A percentile compares a stretch with the other conserved stretches of the same genome.
Conservation (phyloP, 371 early-diverging fungal genomes). For the Zopfochytrium polystomum region DNA sequence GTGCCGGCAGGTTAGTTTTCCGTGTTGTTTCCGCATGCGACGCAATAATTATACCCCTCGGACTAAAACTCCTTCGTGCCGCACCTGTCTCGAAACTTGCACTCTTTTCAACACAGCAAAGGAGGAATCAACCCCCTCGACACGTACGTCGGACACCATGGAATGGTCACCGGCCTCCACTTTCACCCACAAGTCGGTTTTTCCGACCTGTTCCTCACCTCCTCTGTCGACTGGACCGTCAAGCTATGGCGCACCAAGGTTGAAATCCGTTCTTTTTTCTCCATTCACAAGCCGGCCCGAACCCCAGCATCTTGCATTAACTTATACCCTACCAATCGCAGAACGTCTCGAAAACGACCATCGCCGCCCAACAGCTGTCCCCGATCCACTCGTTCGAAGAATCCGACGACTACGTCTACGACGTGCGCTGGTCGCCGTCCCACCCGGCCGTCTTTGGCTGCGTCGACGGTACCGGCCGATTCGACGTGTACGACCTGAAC, state of each 20-base stretch:
- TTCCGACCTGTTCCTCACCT: conserved; percentile 85
- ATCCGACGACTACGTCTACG: conserved; percentile 92
- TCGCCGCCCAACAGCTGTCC: conserved; percentile 53
- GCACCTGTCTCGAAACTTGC: no score
- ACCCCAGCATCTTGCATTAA: background rate
- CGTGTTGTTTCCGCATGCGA: no score
- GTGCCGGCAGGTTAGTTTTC: conserved; percentile 72
- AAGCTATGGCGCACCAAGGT: conserved; percentile 91
- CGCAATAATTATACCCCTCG: no score
- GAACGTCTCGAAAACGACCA: conserved; percentile 63
- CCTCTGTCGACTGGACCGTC: conserved; percentile 93
- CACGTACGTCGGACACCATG: conserved; percentile 82
- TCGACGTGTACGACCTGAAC: conserved; percentile 91
- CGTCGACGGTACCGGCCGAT: conserved; percentile 85
- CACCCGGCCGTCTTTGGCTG: conserved; percentile 92
- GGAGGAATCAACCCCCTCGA: conserved; percentile 87
- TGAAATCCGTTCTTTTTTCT: no score
- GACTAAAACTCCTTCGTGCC: no score
- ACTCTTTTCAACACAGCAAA: conserved; percentile 61
- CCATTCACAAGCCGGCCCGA: conserved; percentile 11
- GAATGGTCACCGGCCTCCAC: conserved; percentile 83
- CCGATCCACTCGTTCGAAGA: conserved; percentile 89
- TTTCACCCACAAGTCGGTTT: conserved; percentile 88
- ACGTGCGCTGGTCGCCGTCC: conserved; percentile 92
- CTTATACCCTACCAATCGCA: background rate